These are phyloP conservation scores for Metarhizium guizhouense DNA, from an alignment of 2,329 filamentous ascomycete genomes.

Conservation along the genomic window DNA sequence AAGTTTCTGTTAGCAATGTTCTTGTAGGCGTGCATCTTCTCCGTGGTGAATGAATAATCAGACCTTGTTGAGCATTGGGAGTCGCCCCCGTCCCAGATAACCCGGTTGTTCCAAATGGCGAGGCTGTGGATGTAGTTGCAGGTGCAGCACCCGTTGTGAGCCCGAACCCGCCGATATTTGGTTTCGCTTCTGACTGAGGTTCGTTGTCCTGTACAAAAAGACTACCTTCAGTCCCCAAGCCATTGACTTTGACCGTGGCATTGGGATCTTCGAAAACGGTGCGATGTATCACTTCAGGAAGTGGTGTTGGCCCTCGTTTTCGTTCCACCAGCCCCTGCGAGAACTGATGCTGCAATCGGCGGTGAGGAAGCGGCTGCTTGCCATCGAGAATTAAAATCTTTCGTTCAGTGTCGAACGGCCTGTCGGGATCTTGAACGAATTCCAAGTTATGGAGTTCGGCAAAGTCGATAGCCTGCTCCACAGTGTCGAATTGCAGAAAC, in stretches of 20 bases:
- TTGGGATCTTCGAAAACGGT: constrained; percentile 36
- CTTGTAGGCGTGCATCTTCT: background rate
- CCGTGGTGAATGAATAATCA: background rate
- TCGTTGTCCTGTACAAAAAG: constrained; percentile 18
- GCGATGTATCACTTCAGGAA: constrained; percentile 47
- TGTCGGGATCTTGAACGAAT: constrained; percentile 32
- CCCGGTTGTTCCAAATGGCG: background rate
- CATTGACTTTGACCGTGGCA: constrained; percentile 6
- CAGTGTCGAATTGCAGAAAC: constrained; percentile 57
- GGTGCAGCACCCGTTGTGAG: background rate
- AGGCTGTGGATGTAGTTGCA: background rate
- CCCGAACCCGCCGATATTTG: background rate
- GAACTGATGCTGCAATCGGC: constrained; percentile 45
- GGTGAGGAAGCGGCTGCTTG: constrained; percentile 34
- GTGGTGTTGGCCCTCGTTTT: constrained; percentile 43
- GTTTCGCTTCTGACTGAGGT: background rate
- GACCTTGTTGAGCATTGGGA: background rate
- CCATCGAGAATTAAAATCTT: constrained; percentile 36
- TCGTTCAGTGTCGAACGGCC: constrained; percentile 25
- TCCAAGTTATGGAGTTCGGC: constrained; percentile 48
- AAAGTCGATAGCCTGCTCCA: constrained; percentile 57
- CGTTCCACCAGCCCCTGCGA: constrained; percentile 49
- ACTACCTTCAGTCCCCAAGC: constrained; percentile 15
- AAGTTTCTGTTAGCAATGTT: background rate
- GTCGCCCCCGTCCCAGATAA: background rate